Conservation (phyloP, 306 rosid species). For the Lithocarpus polystachyus region DNA sequence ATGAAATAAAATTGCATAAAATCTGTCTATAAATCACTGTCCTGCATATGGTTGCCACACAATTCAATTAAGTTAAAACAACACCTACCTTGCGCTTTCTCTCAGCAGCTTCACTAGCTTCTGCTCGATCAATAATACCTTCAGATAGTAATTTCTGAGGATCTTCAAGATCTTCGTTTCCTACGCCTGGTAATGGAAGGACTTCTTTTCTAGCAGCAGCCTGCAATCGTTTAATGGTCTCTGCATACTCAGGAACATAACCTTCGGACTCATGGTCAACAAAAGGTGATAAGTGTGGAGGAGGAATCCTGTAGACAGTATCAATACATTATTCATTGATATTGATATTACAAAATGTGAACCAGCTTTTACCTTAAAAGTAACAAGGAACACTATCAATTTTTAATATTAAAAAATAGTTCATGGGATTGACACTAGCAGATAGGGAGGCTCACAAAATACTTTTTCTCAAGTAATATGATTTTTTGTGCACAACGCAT, state of each 20-base stretch:
- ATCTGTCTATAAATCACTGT: background rate
- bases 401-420: background rate
- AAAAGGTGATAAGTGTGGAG: conserved; percentile 93
- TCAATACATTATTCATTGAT: background rate
- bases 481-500: background rate
- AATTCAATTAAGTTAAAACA: background rate
- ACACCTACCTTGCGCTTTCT: conserved; percentile 57
- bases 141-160: conserved; percentile 69
- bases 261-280: conserved; percentile 77
- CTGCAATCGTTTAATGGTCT: conserved; percentile 67
- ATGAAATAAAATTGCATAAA: background rate
- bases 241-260: conserved; percentile 89
- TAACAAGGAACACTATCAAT: background rate
- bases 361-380: background rate
- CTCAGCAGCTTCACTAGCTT: conserved; percentile 82
- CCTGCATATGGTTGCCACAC: background rate
- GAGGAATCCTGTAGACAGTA: conserved; percentile 61
- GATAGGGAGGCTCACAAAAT: background rate
- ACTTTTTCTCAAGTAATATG: background rate
- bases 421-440: background rate
- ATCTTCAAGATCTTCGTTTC: conserved; percentile 69
- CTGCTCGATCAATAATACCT: conserved; percentile 72
- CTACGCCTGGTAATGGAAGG: conserved; percentile 78
- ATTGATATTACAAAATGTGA: background rate
- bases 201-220: conserved; percentile 68